A percentile compares a stretch with the other conserved stretches of the same genome.
These are phyloP conservation scores for Zancudomyces culisetae DNA, from an alignment of 371 early-diverging fungal genomes.

Conservation along the genomic window DNA sequence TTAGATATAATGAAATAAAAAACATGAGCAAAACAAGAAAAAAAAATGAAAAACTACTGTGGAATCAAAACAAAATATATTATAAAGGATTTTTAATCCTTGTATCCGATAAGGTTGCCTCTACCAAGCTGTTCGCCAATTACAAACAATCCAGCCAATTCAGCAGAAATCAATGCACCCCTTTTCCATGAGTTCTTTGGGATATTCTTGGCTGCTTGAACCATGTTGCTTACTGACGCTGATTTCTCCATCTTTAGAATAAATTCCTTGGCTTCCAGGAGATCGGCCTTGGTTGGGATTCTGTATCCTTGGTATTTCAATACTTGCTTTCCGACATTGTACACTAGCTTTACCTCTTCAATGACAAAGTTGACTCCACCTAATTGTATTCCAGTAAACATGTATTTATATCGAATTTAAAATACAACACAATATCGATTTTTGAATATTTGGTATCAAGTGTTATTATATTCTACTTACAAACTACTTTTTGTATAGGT, in stretches of 20 bases:
- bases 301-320: conserved; percentile 15
- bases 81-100: not conserved
- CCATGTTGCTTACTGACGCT: conserved; percentile 11
- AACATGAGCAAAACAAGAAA: too few relatives aligned
- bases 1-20: too few relatives aligned
- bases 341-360: conserved; percentile 6
- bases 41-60: too few relatives aligned
- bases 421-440: too few relatives aligned
- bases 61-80: too few relatives aligned
- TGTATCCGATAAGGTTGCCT: conserved; percentile 1
- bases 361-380: too few relatives aligned
- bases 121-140: conserved; percentile 4
- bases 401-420: too few relatives aligned
- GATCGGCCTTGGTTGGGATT: conserved; percentile 19
- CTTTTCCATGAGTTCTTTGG: conserved; percentile 12
- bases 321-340: conserved; percentile 23
- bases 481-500: too few relatives aligned
- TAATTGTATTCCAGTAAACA: too few relatives aligned
- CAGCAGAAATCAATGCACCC: conserved; percentile 24
- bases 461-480: too few relatives aligned
- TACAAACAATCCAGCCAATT: conserved; percentile 20
- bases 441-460: too few relatives aligned
- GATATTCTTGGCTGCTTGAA: conserved; percentile 17
- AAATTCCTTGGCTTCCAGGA: conserved; percentile 18
- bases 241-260: conserved; percentile 20